phyloP scores from a whole-genome alignment of 2,329 filamentous ascomycete genomes.

The Sarocladium brachiariae region DNA sequence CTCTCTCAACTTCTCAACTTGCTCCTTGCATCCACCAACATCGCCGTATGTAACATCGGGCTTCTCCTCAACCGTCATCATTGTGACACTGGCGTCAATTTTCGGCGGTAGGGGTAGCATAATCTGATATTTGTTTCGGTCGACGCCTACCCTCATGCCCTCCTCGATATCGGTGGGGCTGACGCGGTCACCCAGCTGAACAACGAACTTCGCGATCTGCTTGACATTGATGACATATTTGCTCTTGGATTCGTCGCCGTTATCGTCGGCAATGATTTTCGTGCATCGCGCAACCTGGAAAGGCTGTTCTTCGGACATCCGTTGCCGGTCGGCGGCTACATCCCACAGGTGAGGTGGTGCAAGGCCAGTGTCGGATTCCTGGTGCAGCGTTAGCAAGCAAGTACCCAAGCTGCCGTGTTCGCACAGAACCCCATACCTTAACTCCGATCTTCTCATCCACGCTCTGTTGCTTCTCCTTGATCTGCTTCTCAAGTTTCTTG shows the following conservation, averaged over 20 bases:
- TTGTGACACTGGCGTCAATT: constrained; percentile 97
- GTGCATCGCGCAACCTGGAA: constrained; percentile 96
- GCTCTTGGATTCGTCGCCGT: constrained; percentile 88
- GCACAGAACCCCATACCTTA: constrained; percentile 44
- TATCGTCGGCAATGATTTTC: constrained; percentile 97
- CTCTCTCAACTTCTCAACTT: constrained; percentile 97
- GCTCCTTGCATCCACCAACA: constrained; percentile 97
- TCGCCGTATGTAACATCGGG: constrained; percentile 98
- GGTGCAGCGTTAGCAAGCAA: constrained; percentile 3
- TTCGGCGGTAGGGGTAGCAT: constrained; percentile 92
- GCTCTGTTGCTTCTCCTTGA: constrained; percentile 97
- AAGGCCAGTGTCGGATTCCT: constrained; percentile 98
- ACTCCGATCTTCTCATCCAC: constrained; percentile 98
- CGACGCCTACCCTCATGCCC: constrained; percentile 97
- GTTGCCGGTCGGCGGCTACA: constrained; percentile 92
- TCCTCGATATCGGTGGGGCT: constrained; percentile 99
- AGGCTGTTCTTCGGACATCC: constrained; percentile 97
- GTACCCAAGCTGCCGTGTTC: not conserved
- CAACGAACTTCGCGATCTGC: constrained; percentile 99
- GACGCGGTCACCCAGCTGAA: constrained; percentile 93
- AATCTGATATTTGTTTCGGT: constrained; percentile 99
- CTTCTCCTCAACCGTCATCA: constrained; percentile 99
- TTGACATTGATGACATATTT: constrained; percentile 99
- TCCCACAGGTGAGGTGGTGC: constrained; percentile 99
- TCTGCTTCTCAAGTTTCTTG: constrained; percentile 98